Evolutionary conservation across 2,329 filamentous ascomycete species (phyloP).

Genomic region (Xylaria digitata): DNA sequence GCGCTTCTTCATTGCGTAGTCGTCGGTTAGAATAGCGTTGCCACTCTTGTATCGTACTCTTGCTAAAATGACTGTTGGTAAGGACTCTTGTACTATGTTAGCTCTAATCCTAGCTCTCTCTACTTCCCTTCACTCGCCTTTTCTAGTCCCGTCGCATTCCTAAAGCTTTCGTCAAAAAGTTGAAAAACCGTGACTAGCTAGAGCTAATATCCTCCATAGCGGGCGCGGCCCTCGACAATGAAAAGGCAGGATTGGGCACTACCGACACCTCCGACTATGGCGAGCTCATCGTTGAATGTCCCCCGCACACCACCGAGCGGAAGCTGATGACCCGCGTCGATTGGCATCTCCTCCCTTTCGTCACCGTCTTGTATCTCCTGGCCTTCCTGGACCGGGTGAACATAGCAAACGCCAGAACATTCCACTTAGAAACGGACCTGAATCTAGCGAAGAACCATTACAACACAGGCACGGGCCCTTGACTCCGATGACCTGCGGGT

Average conservation of each 20-base stretch:
- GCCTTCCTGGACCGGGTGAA: conserved; percentile 72
- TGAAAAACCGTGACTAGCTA: neutral
- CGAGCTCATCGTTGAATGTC: conserved; percentile 55
- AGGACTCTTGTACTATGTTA: conserved; percentile 13
- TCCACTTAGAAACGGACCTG: conserved; percentile 72
- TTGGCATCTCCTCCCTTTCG: conserved; percentile 75
- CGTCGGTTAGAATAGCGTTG: neutral
- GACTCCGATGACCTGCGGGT: neutral
- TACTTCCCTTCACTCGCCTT: neutral
- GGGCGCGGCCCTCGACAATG: conserved; percentile 42
- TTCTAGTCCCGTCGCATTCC: too few species aligned
- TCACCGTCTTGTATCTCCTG: conserved; percentile 69
- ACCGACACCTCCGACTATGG: conserved; percentile 47
- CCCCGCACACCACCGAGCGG: conserved; percentile 69
- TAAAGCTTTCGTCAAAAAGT: neutral
- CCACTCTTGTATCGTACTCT: neutral
- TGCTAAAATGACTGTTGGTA: conserved; percentile 15
- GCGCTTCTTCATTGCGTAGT: neutral
- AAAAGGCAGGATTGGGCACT: conserved; percentile 41
- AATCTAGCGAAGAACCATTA: conserved; percentile 69
- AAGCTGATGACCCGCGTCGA: conserved; percentile 78
- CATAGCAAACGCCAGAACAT: conserved; percentile 80
- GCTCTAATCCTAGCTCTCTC: neutral
- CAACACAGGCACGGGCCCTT: conserved; percentile 66
- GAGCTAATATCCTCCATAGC: conserved; percentile 33